Conservation (phyloP, 306 rosid genomes). For the Medicago lupulina region DNA sequence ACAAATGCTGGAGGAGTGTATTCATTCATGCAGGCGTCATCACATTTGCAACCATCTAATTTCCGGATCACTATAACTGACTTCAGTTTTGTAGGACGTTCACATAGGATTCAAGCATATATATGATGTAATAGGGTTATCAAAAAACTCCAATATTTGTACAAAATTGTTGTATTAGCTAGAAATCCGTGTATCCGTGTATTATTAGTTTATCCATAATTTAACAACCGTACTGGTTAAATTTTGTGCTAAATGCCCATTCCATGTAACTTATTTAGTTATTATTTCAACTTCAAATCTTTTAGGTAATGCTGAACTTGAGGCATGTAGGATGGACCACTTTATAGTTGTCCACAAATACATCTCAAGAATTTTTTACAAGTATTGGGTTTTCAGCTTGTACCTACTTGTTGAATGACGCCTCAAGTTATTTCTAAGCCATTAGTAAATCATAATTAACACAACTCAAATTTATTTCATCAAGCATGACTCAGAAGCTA, state of each 20-base stretch:
- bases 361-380: no score
- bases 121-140: constrained; percentile 31
- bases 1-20: constrained; percentile 39
- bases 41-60: constrained; percentile 20
- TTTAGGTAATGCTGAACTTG: background rate
- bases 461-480: no score
- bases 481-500: no score
- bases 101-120: constrained; percentile 45
- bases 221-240: constrained; percentile 1
- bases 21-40: constrained; percentile 33
- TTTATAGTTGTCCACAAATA: no score
- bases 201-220: constrained; percentile 36
- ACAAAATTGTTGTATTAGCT: constrained; percentile 37
- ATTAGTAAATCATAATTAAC: no score
- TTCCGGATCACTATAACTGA: constrained; percentile 38
- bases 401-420: no score
- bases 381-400: no score
- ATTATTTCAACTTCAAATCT: background rate
- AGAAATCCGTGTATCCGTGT: constrained; percentile 42
- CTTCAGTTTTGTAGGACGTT: constrained; percentile 62
- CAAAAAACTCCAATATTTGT: constrained; percentile 38
- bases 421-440: no score
- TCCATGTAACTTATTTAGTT: background rate
- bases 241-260: constrained; percentile 1
- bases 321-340: background rate